These are phyloP conservation scores for Pistacia atlantica DNA, from an alignment of 345 rosid genomes.

Conservation along the genomic window DNA sequence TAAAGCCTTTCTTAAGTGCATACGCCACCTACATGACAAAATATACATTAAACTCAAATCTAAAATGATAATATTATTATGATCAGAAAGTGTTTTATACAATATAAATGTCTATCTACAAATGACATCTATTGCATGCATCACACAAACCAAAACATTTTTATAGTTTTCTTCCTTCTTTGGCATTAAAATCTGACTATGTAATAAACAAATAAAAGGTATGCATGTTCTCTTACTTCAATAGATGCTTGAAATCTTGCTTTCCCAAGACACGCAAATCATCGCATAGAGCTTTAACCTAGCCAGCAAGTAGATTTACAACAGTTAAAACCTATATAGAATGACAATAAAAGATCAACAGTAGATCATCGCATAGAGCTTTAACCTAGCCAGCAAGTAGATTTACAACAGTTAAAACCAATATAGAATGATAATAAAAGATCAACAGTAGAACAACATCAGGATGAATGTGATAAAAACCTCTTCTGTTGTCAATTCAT, in stretches of 20 bases:
- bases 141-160: conserved; percentile 1
- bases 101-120: not conserved
- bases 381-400: conserved; percentile 54
- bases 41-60: not conserved
- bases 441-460: not conserved
- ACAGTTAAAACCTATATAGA: not conserved
- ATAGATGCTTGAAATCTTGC: conserved; percentile 87
- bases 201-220: not conserved
- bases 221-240: conserved; percentile 60
- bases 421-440: not conserved
- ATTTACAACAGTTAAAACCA: conserved; percentile 1
- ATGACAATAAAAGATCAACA: not conserved
- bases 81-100: not conserved
- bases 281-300: conserved; percentile 86
- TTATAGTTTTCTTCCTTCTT: not conserved
- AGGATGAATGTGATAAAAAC: conserved; percentile 27
- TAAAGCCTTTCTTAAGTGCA: conserved; percentile 76
- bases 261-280: conserved; percentile 90
- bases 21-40: conserved; percentile 70
- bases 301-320: conserved; percentile 20
- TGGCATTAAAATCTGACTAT: not conserved
- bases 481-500: conserved; percentile 83
- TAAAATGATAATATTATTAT: not conserved
- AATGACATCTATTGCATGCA: not conserved
- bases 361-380: conserved; percentile 71